Evolutionary conservation across 148 eudicot genomes (phyloP), one percentile per base, ranked within the genome.

Genomic region (Selenicereus undatus): DNA sequence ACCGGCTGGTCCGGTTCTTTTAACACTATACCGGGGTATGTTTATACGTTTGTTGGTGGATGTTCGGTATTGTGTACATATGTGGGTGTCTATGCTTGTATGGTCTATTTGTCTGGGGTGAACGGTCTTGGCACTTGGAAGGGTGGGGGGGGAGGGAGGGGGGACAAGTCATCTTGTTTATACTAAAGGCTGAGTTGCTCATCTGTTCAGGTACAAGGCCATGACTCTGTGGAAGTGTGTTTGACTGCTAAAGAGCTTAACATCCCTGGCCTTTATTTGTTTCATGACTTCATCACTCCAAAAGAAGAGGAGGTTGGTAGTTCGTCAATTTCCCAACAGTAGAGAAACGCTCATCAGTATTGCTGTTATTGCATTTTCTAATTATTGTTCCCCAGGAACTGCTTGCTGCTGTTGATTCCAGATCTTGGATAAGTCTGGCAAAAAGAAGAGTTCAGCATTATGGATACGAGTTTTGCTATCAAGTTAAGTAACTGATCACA

Each of bases 361-460:
- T 72, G 35, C 58, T 45, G 42, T 8, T 27, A 22, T 65, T 76
- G 58, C 58, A 65, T 79, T 71, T 76, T 52, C 81, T 78, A 56
- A 81, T 35, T 32, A 43, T 72, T 58, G 18, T 29, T n/a, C 32
- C 84, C 79, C 86, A 96, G 99, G 95, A 88, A 86, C 86, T 96
- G 83, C 92, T 96, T 89, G 98, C 91, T 76, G 97, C 93, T 70
- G 95, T 96, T 84, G 99, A 93, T 92, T 78, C 81, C 68, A 89
- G 88, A 80, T 95, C 94, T 73, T 96, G 99, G 99, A 90, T 84
- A 73, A 83, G 81, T 76, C 94, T 96, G 79, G 93, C 99, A 22
- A 96, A 96, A 85, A 88, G 99, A 88, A 89, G 99, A 81, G 99
- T 96, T 87, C 99, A 96, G 79, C 99, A 96, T 81, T 89, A 93